phyloP scores from a whole-genome alignment of 2,329 filamentous ascomycete species.

The Botrytis aclada region DNA sequence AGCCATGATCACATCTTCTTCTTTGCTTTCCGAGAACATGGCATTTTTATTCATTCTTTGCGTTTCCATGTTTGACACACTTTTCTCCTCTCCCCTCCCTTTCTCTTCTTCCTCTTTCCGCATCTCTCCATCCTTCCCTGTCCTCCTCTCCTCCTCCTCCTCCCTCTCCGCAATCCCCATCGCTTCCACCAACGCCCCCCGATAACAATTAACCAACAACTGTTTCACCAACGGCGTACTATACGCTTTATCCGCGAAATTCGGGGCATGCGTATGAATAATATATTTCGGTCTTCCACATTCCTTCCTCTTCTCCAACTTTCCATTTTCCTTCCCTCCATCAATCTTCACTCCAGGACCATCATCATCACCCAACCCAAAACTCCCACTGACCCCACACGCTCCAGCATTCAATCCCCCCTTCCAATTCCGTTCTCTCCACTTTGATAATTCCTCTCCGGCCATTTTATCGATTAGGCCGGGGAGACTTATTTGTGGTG shows the following conservation, averaged over 20 bases:
- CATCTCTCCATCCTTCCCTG: neutral
- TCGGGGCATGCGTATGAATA: neutral
- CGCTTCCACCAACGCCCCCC: neutral
- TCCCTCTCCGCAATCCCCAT: neutral
- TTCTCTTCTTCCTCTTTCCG: too few species aligned
- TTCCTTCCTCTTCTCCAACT: too few species aligned
- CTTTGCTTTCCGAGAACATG: neutral
- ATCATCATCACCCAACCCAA: neutral
- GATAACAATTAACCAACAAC: slow-evolving; percentile 6
- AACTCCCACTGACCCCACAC: neutral
- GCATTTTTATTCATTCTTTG: neutral
- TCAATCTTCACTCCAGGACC: too few species aligned
- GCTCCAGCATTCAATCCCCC: neutral
- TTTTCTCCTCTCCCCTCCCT: too few species aligned
- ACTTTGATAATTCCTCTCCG: neutral
- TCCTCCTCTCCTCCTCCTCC: neutral
- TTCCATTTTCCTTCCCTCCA: too few species aligned
- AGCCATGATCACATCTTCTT: neutral
- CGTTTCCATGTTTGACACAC: rapidly evolving
- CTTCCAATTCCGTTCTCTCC: neutral
- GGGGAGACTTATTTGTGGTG: neutral
- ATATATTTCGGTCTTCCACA: neutral
- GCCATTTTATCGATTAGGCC: neutral
- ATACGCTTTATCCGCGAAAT: slow-evolving; percentile 1
- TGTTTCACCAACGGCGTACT: slow-evolving; percentile 5